Evolutionary conservation across 176 grass and related monocot genomes (phyloP).

Genomic region (Oryza brachyantha): DNA sequence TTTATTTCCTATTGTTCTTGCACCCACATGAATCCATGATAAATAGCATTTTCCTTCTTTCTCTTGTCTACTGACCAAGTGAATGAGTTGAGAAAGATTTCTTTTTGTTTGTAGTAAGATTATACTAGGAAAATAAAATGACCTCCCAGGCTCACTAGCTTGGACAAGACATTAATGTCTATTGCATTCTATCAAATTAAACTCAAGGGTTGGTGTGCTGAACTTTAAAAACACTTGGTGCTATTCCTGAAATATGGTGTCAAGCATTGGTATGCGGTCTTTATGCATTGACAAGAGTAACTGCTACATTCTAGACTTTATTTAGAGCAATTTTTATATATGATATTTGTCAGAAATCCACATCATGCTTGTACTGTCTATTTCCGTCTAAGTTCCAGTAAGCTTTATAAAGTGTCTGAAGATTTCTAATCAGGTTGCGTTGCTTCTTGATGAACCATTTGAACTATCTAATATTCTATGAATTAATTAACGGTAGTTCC

Average conservation of each 20-base stretch:
- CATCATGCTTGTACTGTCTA: not conserved
- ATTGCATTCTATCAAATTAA: not conserved
- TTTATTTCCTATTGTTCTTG: not conserved
- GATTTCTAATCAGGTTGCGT: not conserved
- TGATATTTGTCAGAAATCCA: not conserved
- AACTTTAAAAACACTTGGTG: not conserved
- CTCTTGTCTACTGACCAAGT: not conserved
- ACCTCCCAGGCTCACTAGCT: not conserved
- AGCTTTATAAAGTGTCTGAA: not conserved
- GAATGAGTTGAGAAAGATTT: constrained; percentile 10
- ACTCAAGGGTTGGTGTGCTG: not conserved
- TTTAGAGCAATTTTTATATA: not conserved
- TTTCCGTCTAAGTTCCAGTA: constrained; percentile 16
- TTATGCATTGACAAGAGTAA: not conserved
- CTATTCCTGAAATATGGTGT: not conserved
- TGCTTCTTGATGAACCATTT: not conserved
- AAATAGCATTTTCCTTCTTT: not conserved
- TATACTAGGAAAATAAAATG: not conserved
- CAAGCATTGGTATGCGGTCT: not conserved
- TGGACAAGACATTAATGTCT: not conserved
- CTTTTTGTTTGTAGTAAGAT: not conserved
- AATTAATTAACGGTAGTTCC: constrained; percentile 22
- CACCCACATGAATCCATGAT: not conserved
- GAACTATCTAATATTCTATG: constrained; percentile 25
- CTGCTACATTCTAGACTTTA: not conserved